Base-by-base conservation (phyloP, 1,139 yeast genomes). In the Suhomyces coccinellae region DNA sequence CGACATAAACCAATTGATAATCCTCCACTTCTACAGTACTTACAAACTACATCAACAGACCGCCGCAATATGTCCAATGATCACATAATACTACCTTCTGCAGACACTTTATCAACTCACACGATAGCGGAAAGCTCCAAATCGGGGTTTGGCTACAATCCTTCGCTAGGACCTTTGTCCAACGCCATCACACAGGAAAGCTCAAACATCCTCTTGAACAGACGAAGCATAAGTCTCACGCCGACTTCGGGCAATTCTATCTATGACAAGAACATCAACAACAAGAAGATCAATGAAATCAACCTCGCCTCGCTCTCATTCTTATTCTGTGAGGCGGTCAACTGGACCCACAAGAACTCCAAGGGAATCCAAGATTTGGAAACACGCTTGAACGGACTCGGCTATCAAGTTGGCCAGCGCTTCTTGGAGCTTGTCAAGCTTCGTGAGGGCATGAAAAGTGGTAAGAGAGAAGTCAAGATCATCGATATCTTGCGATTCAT, bases 401-500 rank as follows among this genome's bases (percentile, higher is more conserved):
- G 99, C 0, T 76, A 77, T 78, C 88, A 63, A 73, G 82, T 57
- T 71, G 82, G 82, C 10, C 79, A 73, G 50, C 57, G 71, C 40
- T 69, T 64, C 48, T 55, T 75, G 39, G 80, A 75, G 50, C 61
- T 74, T 36, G 61, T 69, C 29, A 74, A 74, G 53, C 51, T 72
- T 22, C 57, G 78, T 44, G 82, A 76, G 55, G 88, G 93, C n/a
- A 58, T 67, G 26, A 85, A 85, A 56, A 66, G 71, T 37, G 80
- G 85, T 26, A 82, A 81, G 54, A 72, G 99, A 56, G 95, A 88
- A 56, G 78, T 81, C 24, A 80, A 77, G 50, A 75, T 90, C 2
- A 73, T 93, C 22, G 96, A 90, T 41, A 78, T 89, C 16, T 68
- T 93, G 44, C 97, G 91, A 57, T 89, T 87, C 61, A 81, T 93